Evolutionary conservation across 163 green algal species (phyloP), one percentile per base, ranked within the genome.

Genomic region (Scenedesmus sp.): DNA sequence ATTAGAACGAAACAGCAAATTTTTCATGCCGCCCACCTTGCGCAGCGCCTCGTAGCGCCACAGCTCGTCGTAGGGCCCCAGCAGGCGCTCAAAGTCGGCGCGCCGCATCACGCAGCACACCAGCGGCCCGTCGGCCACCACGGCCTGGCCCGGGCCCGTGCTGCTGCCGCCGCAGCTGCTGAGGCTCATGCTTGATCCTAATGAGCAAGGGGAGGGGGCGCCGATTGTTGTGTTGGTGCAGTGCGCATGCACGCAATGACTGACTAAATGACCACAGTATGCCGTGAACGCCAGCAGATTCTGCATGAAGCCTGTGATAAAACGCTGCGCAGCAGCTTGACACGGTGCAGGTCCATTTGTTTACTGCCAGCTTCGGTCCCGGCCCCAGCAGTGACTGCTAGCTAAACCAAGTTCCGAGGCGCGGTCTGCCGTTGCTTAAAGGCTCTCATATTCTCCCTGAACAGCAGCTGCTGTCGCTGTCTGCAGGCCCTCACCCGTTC

Each of bases 31-130:
- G 33, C 73, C 88, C 76, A 96, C 95, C 86, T 97, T 97, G 85
- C 96, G 94, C 43, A 99, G 95, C 20, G 94, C 95, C 82, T 98
- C 96, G 89, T 96, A 98, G 35, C 95, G 91, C 97, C 97, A 99
- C 61, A 99, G 92, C 70, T 97, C 94, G 68, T 98, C 94, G 46
- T 97, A 95, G 7, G 96, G 96, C 15, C 97, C 97, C 79, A 99
- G 95, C 90, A 99, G 93, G 51, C 96, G 92, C 46, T 97, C 88
- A 88, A 99, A 99, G 65, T 95, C 92, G 42, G 91, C 49, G 5
- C 93, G 86, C 12, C 76, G 91, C 88, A 99, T 94, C 15, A 87
- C 94, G 93, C 97, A 98, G 92, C 96, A 98, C 7, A 95, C 86
- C 72, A 97, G 88, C 26, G 94, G 93, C 0, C 83, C 92, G 37